Conservation (phyloP, 78 protist genomes). For the Dictyostelium firmibasis region DNA sequence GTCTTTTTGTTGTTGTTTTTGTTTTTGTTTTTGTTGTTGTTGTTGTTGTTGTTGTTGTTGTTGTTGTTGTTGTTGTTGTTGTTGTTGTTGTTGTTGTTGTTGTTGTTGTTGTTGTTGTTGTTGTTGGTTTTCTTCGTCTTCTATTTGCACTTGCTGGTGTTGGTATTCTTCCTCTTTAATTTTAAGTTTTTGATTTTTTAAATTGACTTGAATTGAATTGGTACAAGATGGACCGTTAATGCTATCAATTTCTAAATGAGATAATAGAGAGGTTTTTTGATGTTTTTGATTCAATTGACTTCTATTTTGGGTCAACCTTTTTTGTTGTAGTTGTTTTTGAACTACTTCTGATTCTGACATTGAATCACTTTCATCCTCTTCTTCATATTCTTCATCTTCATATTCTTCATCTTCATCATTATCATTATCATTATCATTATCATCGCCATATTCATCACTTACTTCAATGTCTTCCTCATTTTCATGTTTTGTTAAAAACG, state of each 20-base stretch:
- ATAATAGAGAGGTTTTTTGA: neutral
- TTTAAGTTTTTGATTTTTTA: neutral
- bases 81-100: too few relatives aligned
- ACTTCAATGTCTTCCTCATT: neutral
- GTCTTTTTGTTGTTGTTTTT: too few relatives aligned
- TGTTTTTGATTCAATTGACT: neutral
- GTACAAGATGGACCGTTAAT: neutral
- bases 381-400: neutral
- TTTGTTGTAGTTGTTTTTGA: neutral
- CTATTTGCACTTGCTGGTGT: neutral
- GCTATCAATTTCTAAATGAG: neutral
- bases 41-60: neutral
- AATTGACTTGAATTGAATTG: neutral
- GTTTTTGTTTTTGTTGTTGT: too few relatives aligned
- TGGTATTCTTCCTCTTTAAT: neutral
- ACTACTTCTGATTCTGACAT: neutral
- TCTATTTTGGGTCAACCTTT: neutral
- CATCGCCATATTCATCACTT: neutral
- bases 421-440: neutral
- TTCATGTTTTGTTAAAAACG: conserved; percentile 1
- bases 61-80: too few relatives aligned
- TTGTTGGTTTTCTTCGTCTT: neutral
- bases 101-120: too few relatives aligned
- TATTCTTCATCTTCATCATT: neutral
- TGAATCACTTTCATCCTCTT: neutral